Percentiles rank a stretch among this genome's conserved stretches.
phyloP scores from a whole-genome alignment of 139 green algal genomes.

The Picochlorum sp. region DNA sequence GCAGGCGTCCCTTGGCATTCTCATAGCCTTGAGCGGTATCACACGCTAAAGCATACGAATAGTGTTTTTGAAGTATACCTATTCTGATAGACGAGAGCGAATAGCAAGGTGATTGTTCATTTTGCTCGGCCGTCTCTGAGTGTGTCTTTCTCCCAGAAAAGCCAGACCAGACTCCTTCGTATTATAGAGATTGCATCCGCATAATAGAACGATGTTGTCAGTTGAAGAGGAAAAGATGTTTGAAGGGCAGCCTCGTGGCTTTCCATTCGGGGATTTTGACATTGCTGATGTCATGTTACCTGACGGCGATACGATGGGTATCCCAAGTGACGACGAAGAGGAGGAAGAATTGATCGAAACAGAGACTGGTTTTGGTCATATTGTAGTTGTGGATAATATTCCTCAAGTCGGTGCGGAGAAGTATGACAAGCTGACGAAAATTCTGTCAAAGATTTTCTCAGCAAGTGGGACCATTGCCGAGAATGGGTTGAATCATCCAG shows the following conservation, averaged over 20 bases:
- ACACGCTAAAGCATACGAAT: too few relatives aligned
- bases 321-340: constrained; percentile 71
- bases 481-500: constrained; percentile 81
- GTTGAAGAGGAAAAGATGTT: constrained; percentile 27
- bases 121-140: too few relatives aligned
- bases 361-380: constrained; percentile 86
- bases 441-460: constrained; percentile 84
- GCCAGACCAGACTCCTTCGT: not conserved
- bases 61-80: too few relatives aligned
- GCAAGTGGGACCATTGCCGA: constrained; percentile 77
- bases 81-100: too few relatives aligned
- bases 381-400: constrained; percentile 92
- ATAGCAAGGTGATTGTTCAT: too few relatives aligned
- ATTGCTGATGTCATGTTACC: constrained; percentile 82
- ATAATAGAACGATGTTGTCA: not conserved
- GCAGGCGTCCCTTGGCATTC: too few relatives aligned
- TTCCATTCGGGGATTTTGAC: constrained; percentile 74
- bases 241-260: constrained; percentile 60
- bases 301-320: constrained; percentile 77
- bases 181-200: not conserved
- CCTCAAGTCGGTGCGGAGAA: constrained; percentile 84
- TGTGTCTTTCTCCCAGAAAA: not conserved
- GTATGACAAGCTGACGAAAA: constrained; percentile 84
- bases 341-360: constrained; percentile 74
- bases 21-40: too few relatives aligned